Percentiles rank a stretch among this genome's conserved stretches.
These are phyloP conservation scores for Heterobasidion occidentale DNA, from an alignment of 1,284 basidiomycete species.

Conservation along the genomic window DNA sequence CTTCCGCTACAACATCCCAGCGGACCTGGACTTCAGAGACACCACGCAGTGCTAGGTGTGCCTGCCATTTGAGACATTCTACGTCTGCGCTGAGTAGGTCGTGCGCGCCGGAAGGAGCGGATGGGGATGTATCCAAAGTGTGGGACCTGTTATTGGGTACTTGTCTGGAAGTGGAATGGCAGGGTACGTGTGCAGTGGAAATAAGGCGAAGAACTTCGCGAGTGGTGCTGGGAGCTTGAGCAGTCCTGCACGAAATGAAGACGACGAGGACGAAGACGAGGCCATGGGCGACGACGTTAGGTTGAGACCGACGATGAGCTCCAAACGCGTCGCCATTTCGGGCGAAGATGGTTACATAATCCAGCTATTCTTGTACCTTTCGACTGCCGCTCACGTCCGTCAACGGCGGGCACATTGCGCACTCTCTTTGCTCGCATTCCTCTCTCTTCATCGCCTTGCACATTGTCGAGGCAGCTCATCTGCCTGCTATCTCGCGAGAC, in stretches of 20 bases:
- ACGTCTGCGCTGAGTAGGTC: conserved; percentile 61
- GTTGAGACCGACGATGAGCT: background rate
- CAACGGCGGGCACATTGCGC: no score
- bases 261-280: conserved; percentile 14
- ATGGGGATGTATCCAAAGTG: conserved; percentile 61
- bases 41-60: conserved; percentile 66
- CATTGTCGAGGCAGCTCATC: no score
- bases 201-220: conserved; percentile 20
- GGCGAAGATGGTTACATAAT: no score
- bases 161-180: conserved; percentile 22
- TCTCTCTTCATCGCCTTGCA: no score
- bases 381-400: no score
- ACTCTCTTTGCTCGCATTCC: no score
- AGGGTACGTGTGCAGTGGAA: conserved; percentile 41
- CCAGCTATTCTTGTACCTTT: no score
- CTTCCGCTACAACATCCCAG: conserved; percentile 59
- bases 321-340: background rate
- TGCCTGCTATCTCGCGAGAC: no score
- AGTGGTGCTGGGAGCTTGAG: conserved; percentile 6
- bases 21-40: conserved; percentile 43
- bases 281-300: background rate
- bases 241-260: background rate
- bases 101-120: conserved; percentile 12
- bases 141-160: conserved; percentile 29
- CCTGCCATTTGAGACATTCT: conserved; percentile 81